Base-by-base conservation (phyloP, 768 basidiomycete genomes). In the Tulasnella sp. region DNA sequence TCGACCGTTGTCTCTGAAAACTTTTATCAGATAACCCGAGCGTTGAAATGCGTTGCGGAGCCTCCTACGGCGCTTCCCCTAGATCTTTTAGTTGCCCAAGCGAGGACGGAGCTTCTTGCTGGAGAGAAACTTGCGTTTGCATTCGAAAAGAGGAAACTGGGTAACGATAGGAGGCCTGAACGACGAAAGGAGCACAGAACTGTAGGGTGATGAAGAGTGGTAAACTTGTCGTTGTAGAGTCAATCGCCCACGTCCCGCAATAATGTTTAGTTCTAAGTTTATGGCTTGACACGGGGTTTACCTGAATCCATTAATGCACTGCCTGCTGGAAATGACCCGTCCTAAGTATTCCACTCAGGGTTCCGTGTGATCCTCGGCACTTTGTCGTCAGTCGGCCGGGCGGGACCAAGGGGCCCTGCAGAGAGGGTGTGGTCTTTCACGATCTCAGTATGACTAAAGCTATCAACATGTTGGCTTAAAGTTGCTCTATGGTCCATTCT, bases 81-180 rank as follows among this genome's bases (percentile, higher is more conserved):
- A 42, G 89, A 88, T 6, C 83, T 84, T n/a, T 84, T 93, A 77
- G 84, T 93, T 5, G 88, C 89, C 50, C 92, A 93, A 82, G 87
- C 88, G n/a, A 87, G 86, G 69, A 91, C 90, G 76, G 93, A 94
- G 80, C 86, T 93, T 5, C 85, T 90, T 9, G 92, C 93, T 1
- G 90, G 91, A 73, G 93, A 94, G 85, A 93, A 93, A 84, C 85
- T 94, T n/a, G 48, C 81, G 76, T 88, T 91, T 74, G 86, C 89
- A 16, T 83, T 90, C 42, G 91, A 92, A 75, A 75, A 48, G 16
- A n/a, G 74, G 22, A 75, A 75, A 34, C 12, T 40, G 76, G 48
- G 76, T 22, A 20, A 50, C 22, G 58, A 77, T n/a, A 77, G 34
- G 58, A 42, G 58, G 12, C 58, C 58, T 50, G 76, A 77, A 14